These are phyloP conservation scores for Dothideomycetidae sp. DNA, from an alignment of 2,329 filamentous ascomycete genomes.

Conservation along the genomic window DNA sequence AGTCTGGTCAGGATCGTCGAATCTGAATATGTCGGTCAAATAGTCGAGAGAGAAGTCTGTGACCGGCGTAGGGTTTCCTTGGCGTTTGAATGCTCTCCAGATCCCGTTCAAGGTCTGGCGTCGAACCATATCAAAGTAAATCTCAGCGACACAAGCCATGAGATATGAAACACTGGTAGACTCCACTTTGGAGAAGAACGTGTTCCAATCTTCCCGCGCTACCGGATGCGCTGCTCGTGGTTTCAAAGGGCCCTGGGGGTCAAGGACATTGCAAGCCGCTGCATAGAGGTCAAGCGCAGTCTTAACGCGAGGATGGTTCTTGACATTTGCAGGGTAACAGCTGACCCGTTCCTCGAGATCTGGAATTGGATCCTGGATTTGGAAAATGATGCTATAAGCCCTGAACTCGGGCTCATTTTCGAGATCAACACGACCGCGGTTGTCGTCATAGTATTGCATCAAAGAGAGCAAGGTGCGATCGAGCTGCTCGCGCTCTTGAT, in stretches of 20 bases:
- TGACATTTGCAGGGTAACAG: conserved; percentile 37
- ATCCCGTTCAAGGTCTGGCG: conserved; percentile 41
- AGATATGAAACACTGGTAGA: conserved; percentile 45
- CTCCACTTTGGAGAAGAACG: conserved; percentile 43
- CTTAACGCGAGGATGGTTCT: conserved; percentile 38
- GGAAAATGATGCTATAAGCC: conserved; percentile 46
- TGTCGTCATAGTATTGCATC: conserved; percentile 46
- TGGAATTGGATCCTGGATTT: conserved; percentile 35
- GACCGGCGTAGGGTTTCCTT: conserved; percentile 31
- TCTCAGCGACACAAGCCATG: conserved; percentile 50
- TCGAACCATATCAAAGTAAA: conserved; percentile 46
- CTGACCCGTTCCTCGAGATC: conserved; percentile 46
- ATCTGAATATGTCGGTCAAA: conserved; percentile 37
- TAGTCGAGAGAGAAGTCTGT: conserved; percentile 44
- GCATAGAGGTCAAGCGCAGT: conserved; percentile 43
- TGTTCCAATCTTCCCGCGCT: conserved; percentile 43
- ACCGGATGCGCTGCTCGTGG: conserved; percentile 36
- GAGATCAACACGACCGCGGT: conserved; percentile 34
- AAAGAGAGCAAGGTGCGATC: conserved; percentile 48
- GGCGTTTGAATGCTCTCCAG: conserved; percentile 37
- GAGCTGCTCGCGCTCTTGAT: conserved; percentile 50
- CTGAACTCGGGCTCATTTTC: conserved; percentile 50
- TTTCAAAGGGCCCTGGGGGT: conserved; percentile 37
- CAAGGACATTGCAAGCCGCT: conserved; percentile 39
- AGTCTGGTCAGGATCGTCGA: conserved; percentile 42